Conservation (phyloP, 2,329 filamentous ascomycete genomes). For the Paraphoma chrysanthemicola region DNA sequence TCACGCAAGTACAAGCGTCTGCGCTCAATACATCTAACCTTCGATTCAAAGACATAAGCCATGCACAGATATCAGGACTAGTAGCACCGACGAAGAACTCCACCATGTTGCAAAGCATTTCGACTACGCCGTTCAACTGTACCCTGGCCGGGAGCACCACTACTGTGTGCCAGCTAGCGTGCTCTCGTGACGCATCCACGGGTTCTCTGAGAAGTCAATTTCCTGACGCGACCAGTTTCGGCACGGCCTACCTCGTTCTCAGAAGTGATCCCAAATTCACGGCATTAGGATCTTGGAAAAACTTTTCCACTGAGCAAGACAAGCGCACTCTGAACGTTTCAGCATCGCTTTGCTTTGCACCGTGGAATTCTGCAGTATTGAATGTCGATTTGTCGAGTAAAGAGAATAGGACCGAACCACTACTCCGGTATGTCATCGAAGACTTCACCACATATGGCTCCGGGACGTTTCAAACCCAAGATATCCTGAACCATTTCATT, state of each 20-base stretch:
- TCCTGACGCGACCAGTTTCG: too few species aligned
- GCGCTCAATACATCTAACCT: not conserved
- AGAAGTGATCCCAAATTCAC: not conserved
- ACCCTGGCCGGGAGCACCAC: too few species aligned
- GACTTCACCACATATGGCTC: not conserved
- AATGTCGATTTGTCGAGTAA: constrained; percentile 2
- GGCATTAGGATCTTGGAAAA: not conserved
- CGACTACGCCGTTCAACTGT: too few species aligned
- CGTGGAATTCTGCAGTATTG: constrained; percentile 11
- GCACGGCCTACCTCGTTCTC: not conserved
- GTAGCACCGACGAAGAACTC: too few species aligned
- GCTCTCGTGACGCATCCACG: too few species aligned
- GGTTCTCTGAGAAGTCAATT: too few species aligned
- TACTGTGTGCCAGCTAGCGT: too few species aligned
- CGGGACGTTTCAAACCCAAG: not conserved
- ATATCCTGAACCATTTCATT: not conserved
- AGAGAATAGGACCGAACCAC: constrained; percentile 8
- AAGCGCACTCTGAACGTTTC: not conserved
- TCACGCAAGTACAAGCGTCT: not conserved
- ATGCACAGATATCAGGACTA: too few species aligned
- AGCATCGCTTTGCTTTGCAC: constrained; percentile 10
- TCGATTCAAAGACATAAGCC: not conserved
- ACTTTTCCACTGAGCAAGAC: not conserved
- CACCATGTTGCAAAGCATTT: too few species aligned
- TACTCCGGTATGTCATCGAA: not conserved